phyloP scores from a whole-genome alignment of 441 rosid species.

The Gossypium schwendimanii region DNA sequence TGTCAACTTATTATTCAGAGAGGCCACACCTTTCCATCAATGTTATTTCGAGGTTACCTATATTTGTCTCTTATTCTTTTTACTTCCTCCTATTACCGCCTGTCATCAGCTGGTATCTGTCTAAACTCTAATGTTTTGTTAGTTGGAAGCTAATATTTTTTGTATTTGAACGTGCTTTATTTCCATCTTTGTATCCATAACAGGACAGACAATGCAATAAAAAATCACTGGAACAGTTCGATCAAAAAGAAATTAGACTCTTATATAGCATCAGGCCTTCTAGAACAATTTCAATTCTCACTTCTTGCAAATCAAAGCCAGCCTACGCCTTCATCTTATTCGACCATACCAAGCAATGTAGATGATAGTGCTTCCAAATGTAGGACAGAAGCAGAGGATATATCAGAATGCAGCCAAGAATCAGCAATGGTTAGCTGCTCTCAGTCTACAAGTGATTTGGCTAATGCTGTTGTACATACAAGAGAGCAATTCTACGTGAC shows the following conservation, averaged over 20 bases:
- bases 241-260: constrained; percentile 95
- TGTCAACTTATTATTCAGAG: constrained; percentile 16
- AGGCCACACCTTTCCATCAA: constrained; percentile 3
- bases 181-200: constrained; percentile 19
- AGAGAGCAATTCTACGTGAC: constrained; percentile 41
- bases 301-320: constrained; percentile 50
- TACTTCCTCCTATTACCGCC: neutral
- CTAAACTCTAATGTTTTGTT: neutral
- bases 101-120: neutral
- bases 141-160: neutral
- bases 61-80: neutral
- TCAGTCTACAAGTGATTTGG: constrained; percentile 56
- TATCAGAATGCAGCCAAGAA: constrained; percentile 91
- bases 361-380: constrained; percentile 54
- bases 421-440: constrained; percentile 51
- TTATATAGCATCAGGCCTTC: constrained; percentile 77
- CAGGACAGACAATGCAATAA: constrained; percentile 98
- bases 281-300: constrained; percentile 74
- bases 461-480: constrained; percentile 31
- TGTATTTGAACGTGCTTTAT: neutral
- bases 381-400: constrained; percentile 58
- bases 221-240: constrained; percentile 99
- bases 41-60: neutral
- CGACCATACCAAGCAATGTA: constrained; percentile 57
- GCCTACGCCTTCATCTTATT: constrained; percentile 49